Evolutionary conservation across 176 grass and related monocot genomes (phyloP).

Genomic region (Oryza glumipatula): DNA sequence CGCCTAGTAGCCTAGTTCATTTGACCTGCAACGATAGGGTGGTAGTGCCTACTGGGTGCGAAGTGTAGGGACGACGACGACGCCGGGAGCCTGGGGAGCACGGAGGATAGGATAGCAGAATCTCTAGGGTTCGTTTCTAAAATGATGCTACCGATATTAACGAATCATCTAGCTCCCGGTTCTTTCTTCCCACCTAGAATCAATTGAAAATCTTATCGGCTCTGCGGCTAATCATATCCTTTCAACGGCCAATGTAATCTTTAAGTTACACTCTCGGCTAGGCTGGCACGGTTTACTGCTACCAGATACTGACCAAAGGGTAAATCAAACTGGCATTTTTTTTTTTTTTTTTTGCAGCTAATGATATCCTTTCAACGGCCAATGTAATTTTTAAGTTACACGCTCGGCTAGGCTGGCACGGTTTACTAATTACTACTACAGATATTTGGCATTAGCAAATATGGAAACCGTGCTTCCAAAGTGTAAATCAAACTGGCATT

Average conservation of each 20-base stretch:
- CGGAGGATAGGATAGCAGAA: not conserved
- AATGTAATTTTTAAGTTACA: not conserved
- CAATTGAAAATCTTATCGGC: constrained; percentile 37
- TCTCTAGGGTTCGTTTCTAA: constrained; percentile 19
- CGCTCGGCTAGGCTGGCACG: not conserved
- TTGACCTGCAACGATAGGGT: constrained; percentile 7
- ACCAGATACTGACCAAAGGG: too few species aligned
- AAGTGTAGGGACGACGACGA: not conserved
- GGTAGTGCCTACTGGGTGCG: not conserved
- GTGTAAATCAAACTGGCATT: not conserved
- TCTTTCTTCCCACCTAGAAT: not conserved
- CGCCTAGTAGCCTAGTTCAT: not conserved
- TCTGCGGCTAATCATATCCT: not conserved
- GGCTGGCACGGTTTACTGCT: too few species aligned
- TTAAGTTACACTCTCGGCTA: not conserved
- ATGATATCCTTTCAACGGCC: not conserved
- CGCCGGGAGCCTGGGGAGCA: constrained; percentile 34
- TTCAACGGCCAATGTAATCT: not conserved
- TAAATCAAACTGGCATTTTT: too few species aligned
- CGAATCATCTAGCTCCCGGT: not conserved
- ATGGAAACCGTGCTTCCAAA: too few species aligned
- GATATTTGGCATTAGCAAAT: too few species aligned
- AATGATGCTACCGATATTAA: constrained; percentile 25
- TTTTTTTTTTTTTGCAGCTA: not conserved
- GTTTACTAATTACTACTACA: too few species aligned